These are phyloP conservation scores for Penicillium sp. DNA, from an alignment of 2,329 filamentous ascomycete species.

Conservation along the genomic window DNA sequence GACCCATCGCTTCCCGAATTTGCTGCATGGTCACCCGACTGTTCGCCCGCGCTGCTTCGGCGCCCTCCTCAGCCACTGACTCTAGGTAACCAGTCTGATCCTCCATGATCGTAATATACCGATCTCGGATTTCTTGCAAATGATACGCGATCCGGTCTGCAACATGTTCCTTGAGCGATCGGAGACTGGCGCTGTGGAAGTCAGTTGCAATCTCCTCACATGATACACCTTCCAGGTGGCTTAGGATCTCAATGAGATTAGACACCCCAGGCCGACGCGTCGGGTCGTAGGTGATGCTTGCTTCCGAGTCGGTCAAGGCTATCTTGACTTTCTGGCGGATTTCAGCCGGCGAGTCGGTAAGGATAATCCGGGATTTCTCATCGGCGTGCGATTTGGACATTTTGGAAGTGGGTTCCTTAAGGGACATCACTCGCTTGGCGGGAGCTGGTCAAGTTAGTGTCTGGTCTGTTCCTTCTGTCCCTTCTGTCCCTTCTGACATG, in stretches of 20 bases:
- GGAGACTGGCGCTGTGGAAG: conserved; percentile 50
- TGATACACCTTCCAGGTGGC: conserved; percentile 58
- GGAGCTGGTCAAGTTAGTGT: conserved; percentile 55
- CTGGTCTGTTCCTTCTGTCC: background rate
- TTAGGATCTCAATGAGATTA: conserved; percentile 81
- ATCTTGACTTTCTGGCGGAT: conserved; percentile 69
- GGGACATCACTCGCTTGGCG: conserved; percentile 84
- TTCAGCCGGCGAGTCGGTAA: conserved; percentile 67
- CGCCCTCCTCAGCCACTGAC: conserved; percentile 33
- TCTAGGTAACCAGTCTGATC: conserved; percentile 32
- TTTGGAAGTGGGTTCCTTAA: conserved; percentile 73
- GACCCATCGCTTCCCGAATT: conserved; percentile 34
- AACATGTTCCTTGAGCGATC: conserved; percentile 64
- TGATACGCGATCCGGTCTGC: conserved; percentile 45
- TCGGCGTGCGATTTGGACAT: conserved; percentile 90
- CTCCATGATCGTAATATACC: conserved; percentile 32
- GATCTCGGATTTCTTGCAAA: conserved; percentile 37
- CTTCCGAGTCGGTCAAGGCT: conserved; percentile 73
- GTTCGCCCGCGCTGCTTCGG: conserved; percentile 32
- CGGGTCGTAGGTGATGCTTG: conserved; percentile 71
- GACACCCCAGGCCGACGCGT: conserved; percentile 73
- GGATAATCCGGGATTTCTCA: conserved; percentile 72
- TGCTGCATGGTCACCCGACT: conserved; percentile 34
- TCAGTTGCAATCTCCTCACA: conserved; percentile 51
- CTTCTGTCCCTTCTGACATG: background rate